Percentiles rank a stretch among this genome's conserved stretches.
phyloP scores from a whole-genome alignment of 441 rosid species.

The Populus hybrid region DNA sequence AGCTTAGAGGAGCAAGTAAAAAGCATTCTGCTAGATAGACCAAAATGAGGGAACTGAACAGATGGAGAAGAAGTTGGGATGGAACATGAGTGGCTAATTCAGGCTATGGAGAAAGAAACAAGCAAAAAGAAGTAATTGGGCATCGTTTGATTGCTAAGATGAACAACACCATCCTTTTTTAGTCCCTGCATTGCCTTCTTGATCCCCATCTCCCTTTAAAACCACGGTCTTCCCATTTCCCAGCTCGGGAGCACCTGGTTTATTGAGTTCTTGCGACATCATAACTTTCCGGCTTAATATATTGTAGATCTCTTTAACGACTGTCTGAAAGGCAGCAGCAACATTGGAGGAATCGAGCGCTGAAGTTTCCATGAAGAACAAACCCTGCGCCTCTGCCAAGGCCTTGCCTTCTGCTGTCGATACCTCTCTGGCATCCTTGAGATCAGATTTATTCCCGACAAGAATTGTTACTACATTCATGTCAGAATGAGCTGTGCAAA shows the following conservation, averaged over 20 bases:
- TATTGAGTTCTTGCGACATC: slow-evolving; percentile 69
- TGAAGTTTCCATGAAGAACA: slow-evolving; percentile 96
- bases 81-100: slow-evolving; percentile 15
- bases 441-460: slow-evolving; percentile 94
- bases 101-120: background rate
- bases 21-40: slow-evolving; percentile 3
- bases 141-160: slow-evolving; percentile 21
- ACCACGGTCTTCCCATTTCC: slow-evolving; percentile 72
- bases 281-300: slow-evolving; percentile 91
- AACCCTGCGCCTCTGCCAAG: slow-evolving; percentile 80
- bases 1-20: slow-evolving; percentile 4
- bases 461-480: slow-evolving; percentile 76
- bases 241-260: slow-evolving; percentile 58
- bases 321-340: slow-evolving; percentile 80
- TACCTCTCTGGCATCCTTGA: slow-evolving; percentile 75
- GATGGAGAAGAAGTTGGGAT: slow-evolving; percentile 23
- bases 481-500: slow-evolving; percentile 72
- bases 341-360: slow-evolving; percentile 87
- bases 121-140: background rate
- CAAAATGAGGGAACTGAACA: slow-evolving; percentile 21
- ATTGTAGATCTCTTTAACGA: slow-evolving; percentile 75
- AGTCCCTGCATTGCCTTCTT: slow-evolving; percentile 26
- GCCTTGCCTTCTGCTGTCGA: slow-evolving; percentile 69
- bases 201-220: slow-evolving; percentile 41
- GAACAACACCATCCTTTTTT: slow-evolving; percentile 61